Base-by-base conservation (phyloP, 306 rosid genomes). In the Acacia acuminata region DNA sequence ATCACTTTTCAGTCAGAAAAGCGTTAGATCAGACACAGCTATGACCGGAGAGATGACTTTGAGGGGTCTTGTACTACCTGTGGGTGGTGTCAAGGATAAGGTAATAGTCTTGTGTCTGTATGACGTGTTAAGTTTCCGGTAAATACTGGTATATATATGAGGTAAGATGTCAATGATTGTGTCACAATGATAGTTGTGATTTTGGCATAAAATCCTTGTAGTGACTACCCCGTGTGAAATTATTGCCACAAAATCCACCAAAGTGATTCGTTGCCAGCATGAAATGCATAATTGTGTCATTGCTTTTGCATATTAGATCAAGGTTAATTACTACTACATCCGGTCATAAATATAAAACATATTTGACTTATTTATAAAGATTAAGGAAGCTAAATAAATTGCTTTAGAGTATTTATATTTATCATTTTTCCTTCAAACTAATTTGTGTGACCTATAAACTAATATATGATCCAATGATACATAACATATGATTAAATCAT, bases 11-110 rank as follows among this genome's bases (percentile, higher is more conserved):
- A 89, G 91, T 86, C 88, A 87, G 82, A 96, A 44, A 85, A 91
- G 87, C 84, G 94, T 94, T 53, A 89, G 99, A 89, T 90, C 96
- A 25, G 99, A 94, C 90, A 96, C 99, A 5, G 98, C 99, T 69
- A 92, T 96, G 99, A 96, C 99, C 24, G 98, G 99, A 72, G 99
- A 96, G 91, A 91, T 96, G 94, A 96, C 99, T 1, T 88, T 96
- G 87, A 92, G 99, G 90, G 99, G 99, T 88, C 94, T 92, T 22
- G 96, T 96, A 63, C 92, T 96, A 53, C 99, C 99, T 36, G 98
- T 96, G 76, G 99, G 99, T 66, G 99, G 99, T 85, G 77, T 96
- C 88, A 94, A 96, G 94, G 99, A 96, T 78, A 96, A 96, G 98
- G 99, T 96, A 88, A 50, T 65, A 50, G 73, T 50, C 64, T 55